These are phyloP conservation scores for Eucalyptus marginata DNA, from an alignment of 345 rosid species.

Conservation along the genomic window DNA sequence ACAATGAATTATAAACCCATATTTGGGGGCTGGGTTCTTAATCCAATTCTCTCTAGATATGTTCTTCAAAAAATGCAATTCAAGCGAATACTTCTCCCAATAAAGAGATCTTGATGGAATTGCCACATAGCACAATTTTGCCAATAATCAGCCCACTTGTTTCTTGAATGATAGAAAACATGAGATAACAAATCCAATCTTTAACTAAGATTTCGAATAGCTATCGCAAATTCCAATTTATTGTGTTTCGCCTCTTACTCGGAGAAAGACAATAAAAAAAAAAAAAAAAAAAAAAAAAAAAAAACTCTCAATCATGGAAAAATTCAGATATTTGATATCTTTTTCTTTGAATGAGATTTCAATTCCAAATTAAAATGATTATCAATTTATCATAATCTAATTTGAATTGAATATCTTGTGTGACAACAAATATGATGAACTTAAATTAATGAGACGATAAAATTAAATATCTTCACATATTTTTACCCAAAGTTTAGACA, in stretches of 20 bases:
- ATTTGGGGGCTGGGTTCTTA: background rate
- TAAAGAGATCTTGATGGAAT: background rate
- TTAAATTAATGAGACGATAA: no score
- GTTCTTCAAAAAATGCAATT: background rate
- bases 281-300: no score
- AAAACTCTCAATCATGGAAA: no score
- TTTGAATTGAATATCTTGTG: no score
- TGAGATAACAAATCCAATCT: background rate
- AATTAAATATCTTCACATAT: no score
- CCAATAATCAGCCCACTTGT: background rate
- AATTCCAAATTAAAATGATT: background rate
- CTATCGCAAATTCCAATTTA: background rate
- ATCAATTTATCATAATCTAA: no score
- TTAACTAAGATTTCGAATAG: background rate
- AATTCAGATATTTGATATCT: no score
- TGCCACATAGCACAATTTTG: background rate
- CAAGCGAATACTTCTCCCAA: background rate
- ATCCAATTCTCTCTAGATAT: background rate
- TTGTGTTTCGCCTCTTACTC: background rate
- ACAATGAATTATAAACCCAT: background rate
- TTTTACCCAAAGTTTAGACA: no score
- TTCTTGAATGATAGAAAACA: background rate
- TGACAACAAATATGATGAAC: no score
- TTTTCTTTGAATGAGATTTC: background rate
- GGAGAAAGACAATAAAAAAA: background rate